These are phyloP conservation scores for Tilletia walkeri DNA, from an alignment of 1,284 basidiomycete species.

Conservation along the genomic window DNA sequence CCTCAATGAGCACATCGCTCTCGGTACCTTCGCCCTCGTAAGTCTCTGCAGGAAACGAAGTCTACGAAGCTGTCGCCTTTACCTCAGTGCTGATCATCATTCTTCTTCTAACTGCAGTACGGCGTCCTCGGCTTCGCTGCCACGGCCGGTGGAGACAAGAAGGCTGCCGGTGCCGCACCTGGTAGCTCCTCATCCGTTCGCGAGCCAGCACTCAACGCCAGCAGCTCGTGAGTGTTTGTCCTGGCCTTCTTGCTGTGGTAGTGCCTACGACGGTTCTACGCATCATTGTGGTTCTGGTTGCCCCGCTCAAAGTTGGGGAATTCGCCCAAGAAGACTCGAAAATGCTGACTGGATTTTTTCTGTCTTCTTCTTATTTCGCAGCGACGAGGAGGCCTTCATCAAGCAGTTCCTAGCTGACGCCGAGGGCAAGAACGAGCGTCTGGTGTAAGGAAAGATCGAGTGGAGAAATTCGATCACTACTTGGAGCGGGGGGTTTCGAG, in stretches of 20 bases:
- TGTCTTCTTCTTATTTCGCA: slow-evolving; percentile 10
- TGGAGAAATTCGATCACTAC: too few species aligned
- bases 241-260: neutral
- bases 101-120: slow-evolving; percentile 26
- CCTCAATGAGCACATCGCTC: slow-evolving; percentile 51
- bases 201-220: slow-evolving; percentile 40
- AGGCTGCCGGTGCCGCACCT: slow-evolving; percentile 21
- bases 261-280: too few species aligned
- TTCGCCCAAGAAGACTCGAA: too few species aligned
- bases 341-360: slow-evolving; percentile 15
- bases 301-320: too few species aligned
- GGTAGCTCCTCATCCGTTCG: slow-evolving; percentile 22
- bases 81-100: neutral
- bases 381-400: slow-evolving; percentile 54
- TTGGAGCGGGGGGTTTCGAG: too few species aligned
- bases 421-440: slow-evolving; percentile 36
- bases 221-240: slow-evolving; percentile 40
- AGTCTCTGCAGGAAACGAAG: neutral
- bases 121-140: slow-evolving; percentile 30
- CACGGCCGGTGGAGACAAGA: slow-evolving; percentile 28
- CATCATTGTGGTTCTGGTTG: too few species aligned
- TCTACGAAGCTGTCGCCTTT: neutral
- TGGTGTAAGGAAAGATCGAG: slow-evolving; percentile 27
- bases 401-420: slow-evolving; percentile 54
- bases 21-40: slow-evolving; percentile 34